Base-by-base conservation (phyloP, 306 rosid species). In the Sphenostylis stenocarpa region DNA sequence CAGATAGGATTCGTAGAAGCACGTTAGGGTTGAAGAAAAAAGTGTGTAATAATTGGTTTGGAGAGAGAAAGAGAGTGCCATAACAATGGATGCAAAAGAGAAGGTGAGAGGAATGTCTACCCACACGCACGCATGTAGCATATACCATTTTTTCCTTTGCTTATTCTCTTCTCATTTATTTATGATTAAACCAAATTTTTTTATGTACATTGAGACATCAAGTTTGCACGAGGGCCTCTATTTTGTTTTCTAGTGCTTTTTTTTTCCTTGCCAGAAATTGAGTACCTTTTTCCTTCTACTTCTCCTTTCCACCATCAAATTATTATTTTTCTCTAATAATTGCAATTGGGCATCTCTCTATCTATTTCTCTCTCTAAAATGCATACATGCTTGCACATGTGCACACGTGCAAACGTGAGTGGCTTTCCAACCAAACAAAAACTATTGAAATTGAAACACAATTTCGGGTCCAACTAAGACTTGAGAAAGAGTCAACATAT, bases 221-320 rank as follows among this genome's bases (percentile, higher is more conserved):
- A 87, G 85, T 74, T 90, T 88, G 98, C 98, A 91, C 96, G 97
- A 90, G 98, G 92, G 93, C 86, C 88, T 88, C 91, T 85, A 44
- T 87, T 91, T 90, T 94, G 97, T 91, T 85, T 21, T 84, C 51
- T 87, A 83, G 79, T 78, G 77, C 87, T 84, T 78, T 58, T 82
- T 67, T 62, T 17, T 47, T n/a, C n/a, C 72, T 68, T 73, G 84
- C 84, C 83, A 81, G 10, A 82, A 64, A 71, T 73, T 83, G 72
- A 63, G 73, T 19, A 48, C 74, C 77, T 56, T 77, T 77, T 72
- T 36, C 47, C 51, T 12, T 63, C 20, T 23, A 5, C 49, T 33
- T 64, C 76, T 44, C 65, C 72, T 16, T 33, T 64, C 76, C 24
- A 56, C 72, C 21, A 41, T 34, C 70, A 39, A 47, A 44, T 20